These are phyloP conservation scores for Rhodocollybia butyracea DNA, from an alignment of 768 basidiomycete species.

Conservation along the genomic window DNA sequence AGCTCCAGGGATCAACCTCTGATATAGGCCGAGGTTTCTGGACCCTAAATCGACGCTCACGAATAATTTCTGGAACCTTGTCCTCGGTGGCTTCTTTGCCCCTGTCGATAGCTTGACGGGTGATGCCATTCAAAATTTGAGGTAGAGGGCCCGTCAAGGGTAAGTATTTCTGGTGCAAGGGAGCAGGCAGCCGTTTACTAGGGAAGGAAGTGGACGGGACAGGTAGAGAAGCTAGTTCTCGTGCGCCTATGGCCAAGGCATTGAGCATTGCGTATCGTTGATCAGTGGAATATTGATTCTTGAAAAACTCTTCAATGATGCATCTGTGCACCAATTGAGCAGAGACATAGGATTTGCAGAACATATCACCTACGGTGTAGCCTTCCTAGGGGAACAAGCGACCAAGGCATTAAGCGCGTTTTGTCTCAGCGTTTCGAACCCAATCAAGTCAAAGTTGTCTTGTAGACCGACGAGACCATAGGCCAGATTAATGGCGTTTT, in stretches of 20 bases:
- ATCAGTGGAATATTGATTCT: constrained; percentile 83
- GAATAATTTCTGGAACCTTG: constrained; percentile 56
- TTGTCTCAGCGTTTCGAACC: constrained; percentile 75
- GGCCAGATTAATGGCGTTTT: constrained; percentile 83
- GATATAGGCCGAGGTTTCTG: constrained; percentile 43
- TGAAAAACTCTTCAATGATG: constrained; percentile 91
- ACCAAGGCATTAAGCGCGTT: constrained; percentile 77
- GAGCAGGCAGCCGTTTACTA: constrained; percentile 71
- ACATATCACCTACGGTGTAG: constrained; percentile 67
- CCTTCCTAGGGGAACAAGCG: constrained; percentile 69
- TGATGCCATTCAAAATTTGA: constrained; percentile 60
- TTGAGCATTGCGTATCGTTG: constrained; percentile 87
- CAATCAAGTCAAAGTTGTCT: constrained; percentile 81
- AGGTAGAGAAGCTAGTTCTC: constrained; percentile 65
- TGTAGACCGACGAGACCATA: constrained; percentile 72
- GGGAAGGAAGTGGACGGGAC: constrained; percentile 61
- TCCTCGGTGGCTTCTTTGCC: constrained; percentile 52
- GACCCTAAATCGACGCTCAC: constrained; percentile 75
- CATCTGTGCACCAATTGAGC: constrained; percentile 40
- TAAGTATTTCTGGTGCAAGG: constrained; percentile 70
- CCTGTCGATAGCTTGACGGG: constrained; percentile 57
- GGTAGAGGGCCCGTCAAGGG: constrained; percentile 39
- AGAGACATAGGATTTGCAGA: not conserved
- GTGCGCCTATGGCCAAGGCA: constrained; percentile 80
- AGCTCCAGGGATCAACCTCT: constrained; percentile 29